These are phyloP conservation scores for Lanzia echinophila DNA, from an alignment of 2,329 filamentous ascomycete genomes.

Conservation along the genomic window DNA sequence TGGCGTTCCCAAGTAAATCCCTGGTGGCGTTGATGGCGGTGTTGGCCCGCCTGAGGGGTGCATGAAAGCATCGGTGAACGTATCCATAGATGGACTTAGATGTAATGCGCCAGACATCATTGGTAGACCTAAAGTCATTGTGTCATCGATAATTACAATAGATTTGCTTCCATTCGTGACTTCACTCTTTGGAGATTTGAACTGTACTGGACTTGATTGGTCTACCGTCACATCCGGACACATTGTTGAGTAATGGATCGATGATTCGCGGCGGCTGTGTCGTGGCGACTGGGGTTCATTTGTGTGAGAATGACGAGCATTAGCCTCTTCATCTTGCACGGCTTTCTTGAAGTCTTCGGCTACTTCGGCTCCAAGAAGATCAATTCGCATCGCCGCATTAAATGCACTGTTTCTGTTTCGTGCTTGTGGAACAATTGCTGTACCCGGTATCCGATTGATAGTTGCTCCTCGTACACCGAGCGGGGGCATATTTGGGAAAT, in stretches of 20 bases:
- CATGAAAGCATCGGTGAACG: conserved; percentile 47
- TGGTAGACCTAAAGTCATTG: conserved; percentile 35
- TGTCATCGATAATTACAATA: conserved; percentile 67
- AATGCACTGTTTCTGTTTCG: conserved; percentile 38
- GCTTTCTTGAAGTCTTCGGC: conserved; percentile 73
- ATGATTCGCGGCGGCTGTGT: conserved; percentile 14
- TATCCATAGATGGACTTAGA: conserved; percentile 43
- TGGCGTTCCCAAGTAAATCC: conserved; percentile 38
- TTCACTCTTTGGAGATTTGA: conserved; percentile 19
- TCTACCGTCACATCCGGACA: conserved; percentile 22
- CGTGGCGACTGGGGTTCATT: conserved; percentile 20
- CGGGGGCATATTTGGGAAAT: conserved; percentile 29
- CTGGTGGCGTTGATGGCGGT: conserved; percentile 55
- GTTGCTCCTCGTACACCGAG: conserved; percentile 38
- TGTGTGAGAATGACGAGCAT: conserved; percentile 17
- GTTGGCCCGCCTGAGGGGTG: conserved; percentile 47
- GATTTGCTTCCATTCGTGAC: conserved; percentile 75
- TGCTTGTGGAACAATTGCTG: conserved; percentile 53
- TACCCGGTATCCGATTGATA: conserved; percentile 52
- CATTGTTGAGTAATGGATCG: conserved; percentile 22
- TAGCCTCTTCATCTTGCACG: conserved; percentile 54
- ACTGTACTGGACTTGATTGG: conserved; percentile 9
- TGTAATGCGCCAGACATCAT: conserved; percentile 41
- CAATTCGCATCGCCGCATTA: conserved; percentile 60
- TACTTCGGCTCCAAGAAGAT: conserved; percentile 72